Evolutionary conservation across 2,329 filamentous ascomycete species (phyloP), one percentile per base, ranked within the genome.

Genomic region (Arthrobotrys entomopaga): DNA sequence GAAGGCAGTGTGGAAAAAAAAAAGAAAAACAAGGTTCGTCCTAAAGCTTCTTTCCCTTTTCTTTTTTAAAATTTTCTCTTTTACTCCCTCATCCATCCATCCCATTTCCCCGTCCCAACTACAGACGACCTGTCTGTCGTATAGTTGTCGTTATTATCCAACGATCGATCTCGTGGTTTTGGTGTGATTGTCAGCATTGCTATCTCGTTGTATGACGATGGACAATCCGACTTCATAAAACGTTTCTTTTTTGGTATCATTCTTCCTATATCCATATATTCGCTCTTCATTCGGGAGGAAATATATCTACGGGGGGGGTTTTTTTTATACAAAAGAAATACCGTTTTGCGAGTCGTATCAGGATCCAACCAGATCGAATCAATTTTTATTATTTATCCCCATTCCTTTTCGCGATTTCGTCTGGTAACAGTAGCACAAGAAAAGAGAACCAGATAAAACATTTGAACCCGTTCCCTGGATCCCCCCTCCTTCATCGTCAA

Each of bases 21-120:
- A 54, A 54, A 63, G n/a, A 24, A 58, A 56, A 65, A 60, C 13
- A 73, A 73, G 69, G 69, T 73, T 73, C 69, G 69, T 73, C 57
- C 34, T 63, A 61, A 61, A 48, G 57, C 63, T 70, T 64, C 49
- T 34, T 61, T 38, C 29, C 29, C 29, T 34, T 19, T 20, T 61
- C 19, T 16, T 29, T 26, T 59, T 65, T 56, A 13, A 3, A 34
- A 7, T 34, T 52, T 49, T 61, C 56, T 61, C 29, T 19, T 19
- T 54, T 40, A 34, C 52, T 19, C 53, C 54, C 53, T 65, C 60
- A 56, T 29, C 60, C 46, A 54, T 34, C 34, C 24, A 16, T n/a
- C 20, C n/a, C 29, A 16, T n/a, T 22, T 15, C 22, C 58, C 54
- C 29, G 29, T 34, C 29, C 54, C 61, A 65, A 61, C 69, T 53